A percentile compares a stretch with the other conserved stretches of the same genome.
Conservation (phyloP, 2,329 filamentous ascomycete species). For the Chrysoporthe deuterocubensis region DNA sequence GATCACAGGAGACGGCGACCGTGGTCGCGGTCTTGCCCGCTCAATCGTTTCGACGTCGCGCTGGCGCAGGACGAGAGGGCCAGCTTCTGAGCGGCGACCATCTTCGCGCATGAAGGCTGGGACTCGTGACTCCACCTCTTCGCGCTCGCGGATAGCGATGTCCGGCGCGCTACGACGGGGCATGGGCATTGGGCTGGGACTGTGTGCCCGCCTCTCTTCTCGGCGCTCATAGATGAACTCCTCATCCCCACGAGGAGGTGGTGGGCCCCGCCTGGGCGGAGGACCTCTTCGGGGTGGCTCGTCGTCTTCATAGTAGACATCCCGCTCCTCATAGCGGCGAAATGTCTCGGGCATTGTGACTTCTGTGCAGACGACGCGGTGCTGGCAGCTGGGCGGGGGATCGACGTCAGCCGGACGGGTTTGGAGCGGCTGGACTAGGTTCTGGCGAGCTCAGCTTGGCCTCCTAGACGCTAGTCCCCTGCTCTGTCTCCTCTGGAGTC, state of each 20-base stretch:
- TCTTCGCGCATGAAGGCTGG: conserved; percentile 59
- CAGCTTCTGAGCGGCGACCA: conserved; percentile 50
- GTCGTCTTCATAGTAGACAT: conserved; percentile 46
- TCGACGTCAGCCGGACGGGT: conserved; percentile 1
- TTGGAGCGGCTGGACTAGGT: conserved; percentile 8
- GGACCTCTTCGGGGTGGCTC: conserved; percentile 25
- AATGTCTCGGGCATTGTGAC: conserved; percentile 34
- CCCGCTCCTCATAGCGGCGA: conserved; percentile 49
- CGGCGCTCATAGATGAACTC: conserved; percentile 29
- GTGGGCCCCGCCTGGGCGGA: conserved; percentile 19
- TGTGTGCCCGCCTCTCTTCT: conserved; percentile 23
- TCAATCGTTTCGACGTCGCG: conserved; percentile 61
- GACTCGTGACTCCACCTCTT: conserved; percentile 48
- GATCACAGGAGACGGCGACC: conserved; percentile 47
- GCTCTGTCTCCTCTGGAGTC: conserved; percentile 1
- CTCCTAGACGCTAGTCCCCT: conserved; percentile 15
- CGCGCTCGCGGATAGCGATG: conserved; percentile 47
- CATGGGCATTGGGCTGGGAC: conserved; percentile 22
- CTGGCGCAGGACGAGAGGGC: conserved; percentile 57
- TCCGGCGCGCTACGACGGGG: conserved; percentile 38
- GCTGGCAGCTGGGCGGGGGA: conserved; percentile 13
- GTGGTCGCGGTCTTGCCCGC: conserved; percentile 48
- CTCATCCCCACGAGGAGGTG: conserved; percentile 25
- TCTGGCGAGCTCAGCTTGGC: conserved; percentile 12
- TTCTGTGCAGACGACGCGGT: conserved; percentile 14